Base-by-base conservation (phyloP, 805 yeast species). In the Groenewaldozyma salmanticensis region DNA sequence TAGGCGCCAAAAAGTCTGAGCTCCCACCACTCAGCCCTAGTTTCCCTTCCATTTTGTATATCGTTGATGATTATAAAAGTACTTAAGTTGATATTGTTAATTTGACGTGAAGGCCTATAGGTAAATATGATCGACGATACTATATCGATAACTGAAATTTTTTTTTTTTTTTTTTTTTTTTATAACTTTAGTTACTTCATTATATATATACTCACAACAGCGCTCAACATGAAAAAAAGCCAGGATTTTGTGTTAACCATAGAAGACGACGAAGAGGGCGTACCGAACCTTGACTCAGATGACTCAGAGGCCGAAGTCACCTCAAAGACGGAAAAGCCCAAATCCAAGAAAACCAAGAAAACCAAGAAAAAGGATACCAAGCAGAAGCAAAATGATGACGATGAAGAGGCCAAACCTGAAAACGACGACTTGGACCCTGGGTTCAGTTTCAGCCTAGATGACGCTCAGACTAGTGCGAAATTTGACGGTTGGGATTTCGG, bases 401-500 rank as follows among this genome's bases (percentile, higher is more conserved):
- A 72, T n/a, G 70, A 68, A 33, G 86, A 74, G 42, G 7, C 29
- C 13, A 24, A 24, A 9, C 7, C 11, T 24, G 13, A 24, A 24
- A 9, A 7, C 13, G 46, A 42, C 16, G 62, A 57, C 13, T 58
- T 87, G 35, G 79, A 85, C 51, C 86, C 88, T 3, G 79, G 75
- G 27, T 86, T 92, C 55, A 61, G 70, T 16, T 88, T 88, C 55
- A 72, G 77, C 18, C 50, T 78, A 7, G 90, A 76, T 21, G 79
- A 52, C 3, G 34, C 44, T 22, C 50, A 39, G 16, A 38, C 38
- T n/a, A 34, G 43, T 4, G 40, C 41, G 2, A 59, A 64, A 15
- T 77, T 79, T 40, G 76, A 74, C 42, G 95, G 95, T 3, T 87
- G 96, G 96, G 86, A 86, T 51, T 85, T 87, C 55, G 74, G 70